Conservation (phyloP, 179 eudicot genomes). For the Beta macrorhiza region DNA sequence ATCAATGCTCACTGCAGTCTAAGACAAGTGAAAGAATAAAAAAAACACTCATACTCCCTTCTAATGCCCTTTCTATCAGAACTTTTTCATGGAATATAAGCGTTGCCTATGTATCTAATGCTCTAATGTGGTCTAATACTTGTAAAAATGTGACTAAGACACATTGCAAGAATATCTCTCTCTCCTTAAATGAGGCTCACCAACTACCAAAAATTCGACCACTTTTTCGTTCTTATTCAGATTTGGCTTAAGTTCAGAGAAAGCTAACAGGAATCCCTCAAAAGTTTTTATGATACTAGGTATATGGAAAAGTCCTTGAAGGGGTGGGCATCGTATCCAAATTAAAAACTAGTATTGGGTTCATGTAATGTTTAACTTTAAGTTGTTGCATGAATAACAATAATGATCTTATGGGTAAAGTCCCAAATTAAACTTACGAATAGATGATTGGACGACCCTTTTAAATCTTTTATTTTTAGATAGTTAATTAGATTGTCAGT, state of each 20-base stretch:
- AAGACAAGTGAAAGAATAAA: constrained; percentile 8
- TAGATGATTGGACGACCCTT: too few relatives aligned
- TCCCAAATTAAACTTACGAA: too few relatives aligned
- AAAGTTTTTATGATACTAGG: too few relatives aligned
- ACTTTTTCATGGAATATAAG: constrained; percentile 28
- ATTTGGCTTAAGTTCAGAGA: background rate
- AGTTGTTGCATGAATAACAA: too few relatives aligned
- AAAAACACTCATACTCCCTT: background rate
- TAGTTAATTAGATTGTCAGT: too few relatives aligned
- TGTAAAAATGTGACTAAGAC: background rate
- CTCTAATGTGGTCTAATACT: background rate
- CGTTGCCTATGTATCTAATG: background rate
- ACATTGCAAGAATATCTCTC: background rate
- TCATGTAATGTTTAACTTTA: too few relatives aligned
- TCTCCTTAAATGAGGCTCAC: background rate
- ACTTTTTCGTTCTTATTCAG: background rate
- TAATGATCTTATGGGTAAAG: too few relatives aligned
- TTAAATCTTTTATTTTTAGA: too few relatives aligned
- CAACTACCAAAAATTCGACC: background rate
- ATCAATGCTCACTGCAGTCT: constrained; percentile 1
- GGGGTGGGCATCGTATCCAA: too few relatives aligned
- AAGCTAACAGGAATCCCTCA: background rate
- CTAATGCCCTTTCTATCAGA: background rate
- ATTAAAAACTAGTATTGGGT: too few relatives aligned
- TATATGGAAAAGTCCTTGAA: too few relatives aligned